These are phyloP conservation scores for Penicillium turbatum DNA, from an alignment of 495 filamentous ascomycete genomes.

Conservation along the genomic window DNA sequence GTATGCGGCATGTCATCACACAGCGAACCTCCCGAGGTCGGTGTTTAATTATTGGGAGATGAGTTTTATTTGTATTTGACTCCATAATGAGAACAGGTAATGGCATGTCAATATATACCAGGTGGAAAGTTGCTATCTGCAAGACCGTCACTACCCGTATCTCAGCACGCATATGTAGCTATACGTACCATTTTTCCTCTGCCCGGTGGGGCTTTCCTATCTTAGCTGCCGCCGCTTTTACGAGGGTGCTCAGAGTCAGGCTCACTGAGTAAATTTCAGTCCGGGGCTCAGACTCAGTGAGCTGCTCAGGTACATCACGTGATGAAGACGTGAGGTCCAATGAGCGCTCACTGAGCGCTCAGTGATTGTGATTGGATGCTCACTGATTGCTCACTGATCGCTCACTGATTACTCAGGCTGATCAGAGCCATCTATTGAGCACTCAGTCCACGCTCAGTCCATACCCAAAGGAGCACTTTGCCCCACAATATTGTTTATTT, in stretches of 20 bases:
- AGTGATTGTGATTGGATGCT: not conserved
- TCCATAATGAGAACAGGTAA: not conserved
- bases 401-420: not conserved
- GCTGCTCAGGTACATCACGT: not conserved
- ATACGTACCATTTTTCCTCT: slow-evolving; percentile 9
- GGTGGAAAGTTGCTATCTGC: slow-evolving; percentile 11
- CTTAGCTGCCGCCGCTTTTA: slow-evolving; percentile 27
- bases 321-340: not conserved
- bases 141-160: slow-evolving; percentile 12
- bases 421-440: not conserved
- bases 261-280: slow-evolving; percentile 26
- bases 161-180: slow-evolving; percentile 8
- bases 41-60: not conserved
- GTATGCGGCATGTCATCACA: not conserved
- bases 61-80: not conserved
- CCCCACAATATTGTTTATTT: not conserved
- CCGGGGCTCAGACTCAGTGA: slow-evolving; percentile 8
- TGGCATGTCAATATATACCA: slow-evolving; percentile 10
- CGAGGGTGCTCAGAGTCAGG: slow-evolving; percentile 31
- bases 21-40: too few species aligned
- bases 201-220: slow-evolving; percentile 24
- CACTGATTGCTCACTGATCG: not conserved
- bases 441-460: not conserved
- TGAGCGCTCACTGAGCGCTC: not conserved
- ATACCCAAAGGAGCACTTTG: not conserved